Percentiles rank a stretch among this genome's conserved stretches.
Conservation (phyloP, 176 grass and related monocot species). For the Carex scoparia region DNA sequence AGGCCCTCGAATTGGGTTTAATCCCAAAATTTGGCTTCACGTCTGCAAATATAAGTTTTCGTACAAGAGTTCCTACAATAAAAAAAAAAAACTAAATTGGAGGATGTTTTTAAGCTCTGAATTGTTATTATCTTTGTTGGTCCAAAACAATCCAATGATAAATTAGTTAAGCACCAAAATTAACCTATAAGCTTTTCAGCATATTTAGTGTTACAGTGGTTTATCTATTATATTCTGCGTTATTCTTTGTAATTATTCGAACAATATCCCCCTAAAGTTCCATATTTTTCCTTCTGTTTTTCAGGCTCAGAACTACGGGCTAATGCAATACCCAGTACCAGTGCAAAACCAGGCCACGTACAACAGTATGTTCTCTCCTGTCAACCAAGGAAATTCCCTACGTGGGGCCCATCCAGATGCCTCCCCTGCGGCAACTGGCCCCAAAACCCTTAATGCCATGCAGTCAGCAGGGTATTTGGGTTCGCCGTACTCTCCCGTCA, state of each 20-base stretch:
- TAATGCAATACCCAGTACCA: conserved; percentile 86
- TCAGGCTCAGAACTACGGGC: conserved; percentile 75
- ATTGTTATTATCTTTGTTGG: not conserved
- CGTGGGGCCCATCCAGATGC: conserved; percentile 64
- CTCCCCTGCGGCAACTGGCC: conserved; percentile 29
- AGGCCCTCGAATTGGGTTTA: not conserved
- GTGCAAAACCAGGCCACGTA: conserved; percentile 90
- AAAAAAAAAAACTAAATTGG: not conserved
- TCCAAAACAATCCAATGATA: not conserved
- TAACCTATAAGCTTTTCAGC: not conserved
- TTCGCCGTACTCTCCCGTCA: conserved; percentile 28
- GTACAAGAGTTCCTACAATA: not conserved
- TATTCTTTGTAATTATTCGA: not conserved
- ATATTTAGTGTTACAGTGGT: not conserved
- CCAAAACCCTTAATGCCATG: conserved; percentile 67
- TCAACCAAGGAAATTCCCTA: conserved; percentile 61
- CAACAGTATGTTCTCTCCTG: conserved; percentile 58
- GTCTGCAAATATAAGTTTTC: not conserved
- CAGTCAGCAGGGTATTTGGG: conserved; percentile 40
- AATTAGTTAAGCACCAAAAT: not conserved
- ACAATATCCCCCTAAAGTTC: not conserved
- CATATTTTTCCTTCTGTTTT: conserved; percentile 12
- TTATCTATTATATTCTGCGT: not conserved
- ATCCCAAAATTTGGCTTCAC: not conserved
- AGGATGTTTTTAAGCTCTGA: not conserved